Evolutionary conservation across 2,329 filamentous ascomycete genomes (phyloP).

Genomic region (Neonectria ditissima): DNA sequence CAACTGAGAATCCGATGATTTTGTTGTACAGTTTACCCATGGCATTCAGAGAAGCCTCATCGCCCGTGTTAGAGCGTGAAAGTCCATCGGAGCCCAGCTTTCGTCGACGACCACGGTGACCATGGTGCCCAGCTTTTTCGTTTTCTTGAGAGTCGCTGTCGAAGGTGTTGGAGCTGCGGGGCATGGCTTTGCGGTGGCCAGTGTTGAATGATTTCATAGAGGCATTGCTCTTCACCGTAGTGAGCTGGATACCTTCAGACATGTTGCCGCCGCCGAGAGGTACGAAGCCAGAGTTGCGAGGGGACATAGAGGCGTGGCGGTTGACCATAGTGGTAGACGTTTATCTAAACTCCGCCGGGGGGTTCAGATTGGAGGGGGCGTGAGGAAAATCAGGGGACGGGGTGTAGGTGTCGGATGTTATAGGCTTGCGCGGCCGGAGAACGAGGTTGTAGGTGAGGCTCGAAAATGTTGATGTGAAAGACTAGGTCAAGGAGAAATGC

Average conservation of each 20-base stretch:
- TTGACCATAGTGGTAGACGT: slow-evolving; percentile 42
- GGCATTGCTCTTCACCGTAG: slow-evolving; percentile 65
- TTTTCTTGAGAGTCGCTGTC: slow-evolving; percentile 51
- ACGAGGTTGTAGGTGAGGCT: slow-evolving; percentile 26
- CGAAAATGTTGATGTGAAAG: slow-evolving; percentile 29
- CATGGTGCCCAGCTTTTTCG: slow-evolving; percentile 60
- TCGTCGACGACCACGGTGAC: slow-evolving; percentile 61
- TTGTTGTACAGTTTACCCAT: slow-evolving; percentile 75
- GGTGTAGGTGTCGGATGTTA: slow-evolving; percentile 27
- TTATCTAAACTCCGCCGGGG: slow-evolving; percentile 40
- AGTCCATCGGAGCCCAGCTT: slow-evolving; percentile 56
- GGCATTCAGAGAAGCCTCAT: slow-evolving; percentile 69
- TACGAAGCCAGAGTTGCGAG: slow-evolving; percentile 58
- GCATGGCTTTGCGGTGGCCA: slow-evolving; percentile 62
- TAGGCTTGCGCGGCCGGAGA: slow-evolving; percentile 26
- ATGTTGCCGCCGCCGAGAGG: slow-evolving; percentile 54
- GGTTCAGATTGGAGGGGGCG: slow-evolving; percentile 28
- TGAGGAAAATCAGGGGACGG: slow-evolving; percentile 9
- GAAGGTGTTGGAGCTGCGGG: slow-evolving; percentile 51
- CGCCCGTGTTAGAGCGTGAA: slow-evolving; percentile 61
- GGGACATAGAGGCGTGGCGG: slow-evolving; percentile 49
- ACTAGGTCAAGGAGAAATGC: slow-evolving; percentile 20
- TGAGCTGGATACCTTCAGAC: slow-evolving; percentile 65
- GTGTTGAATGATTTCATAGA: slow-evolving; percentile 61
- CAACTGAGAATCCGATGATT: slow-evolving; percentile 71